Evolutionary conservation across 139 green algal genomes (phyloP), one percentile per base, ranked within the genome.

Genomic region (Desmodesmus armatus): DNA sequence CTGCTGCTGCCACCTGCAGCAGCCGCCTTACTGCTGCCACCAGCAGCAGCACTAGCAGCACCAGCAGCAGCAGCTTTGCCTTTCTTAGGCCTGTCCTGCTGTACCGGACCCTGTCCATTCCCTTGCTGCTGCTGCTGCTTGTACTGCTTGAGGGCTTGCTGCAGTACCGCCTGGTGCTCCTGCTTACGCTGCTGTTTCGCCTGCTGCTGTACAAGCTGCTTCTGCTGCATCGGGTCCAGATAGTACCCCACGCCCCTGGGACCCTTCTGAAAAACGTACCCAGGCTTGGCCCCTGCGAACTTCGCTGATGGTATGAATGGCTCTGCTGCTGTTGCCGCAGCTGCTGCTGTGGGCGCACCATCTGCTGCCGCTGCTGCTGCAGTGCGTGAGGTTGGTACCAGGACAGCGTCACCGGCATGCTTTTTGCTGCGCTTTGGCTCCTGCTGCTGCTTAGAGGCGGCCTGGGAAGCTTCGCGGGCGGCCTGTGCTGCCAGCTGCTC

Each of bases 221-320:
- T 35, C 69, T 72, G 33, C 33, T 86, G 78, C 0, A 62, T 41
- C 2, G 71, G 21, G 21, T 47, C 3, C 13, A 53, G n/a, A 39
- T 94, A 94, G 53, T 92, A 94, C 0, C 91, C 91, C 15, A 93
- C n/a, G 0, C 91, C 91, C 80, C 76, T 53, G 0, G 44, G 9
- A 0, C 91, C 89, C 71, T 82, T 86, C 65, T 89, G 92, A 66
- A 93, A 94, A 0, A 67, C 76, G 29, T 87, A 90, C 0, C 91
- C 91, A 5, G 66, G 51, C 65, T 71, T 60, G 0, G 78, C 80
- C 2, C 91, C 89, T 6, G 40, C 67, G 66, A 93, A 94, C 3
- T 25, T 58, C 19, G 63, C 75, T 0, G 67, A 69, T 0, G 86
- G 43, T 15, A 89, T 53, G 76, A 91, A 94, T 44, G 66, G 37